Evolutionary conservation across 2,329 filamentous ascomycete species (phyloP), one percentile per base, ranked within the genome.

Genomic region (Arachnopeziza araneosa): DNA sequence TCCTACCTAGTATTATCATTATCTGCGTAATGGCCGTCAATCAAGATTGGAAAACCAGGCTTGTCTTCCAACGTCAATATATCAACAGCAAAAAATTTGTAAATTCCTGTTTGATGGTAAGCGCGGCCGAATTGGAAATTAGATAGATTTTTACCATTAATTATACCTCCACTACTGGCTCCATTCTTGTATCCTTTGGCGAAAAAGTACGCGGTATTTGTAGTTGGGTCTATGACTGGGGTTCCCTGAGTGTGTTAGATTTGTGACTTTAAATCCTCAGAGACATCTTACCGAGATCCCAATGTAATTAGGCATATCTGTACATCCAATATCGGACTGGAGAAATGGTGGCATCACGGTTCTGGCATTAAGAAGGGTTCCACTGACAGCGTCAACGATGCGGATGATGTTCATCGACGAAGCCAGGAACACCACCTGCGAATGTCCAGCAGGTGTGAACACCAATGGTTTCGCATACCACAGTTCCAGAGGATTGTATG

Each of bases 401-500:
- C 75, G 72, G 56, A 78, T 69, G 30, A 70, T 70, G 56, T 77
- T 77, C 67, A 73, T 71, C 6, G 72, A 70, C 10, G 74, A 77
- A 14, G 74, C 75, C 9, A 73, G 64, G 60, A 77, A 75, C 49
- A 77, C 67, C 12, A 75, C 55, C 53, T 78, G 75, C 7, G 69
- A 63, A 23, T 60, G 59, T 21, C 72, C 73, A 14, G 68, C 64
- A 7, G 77, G 77, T 1, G 77, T 79, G 57, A 76, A 78, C 0
- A 77, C 70, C 10, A 79, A 65, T 7, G 77, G 77, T 62, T 77
- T 77, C 49, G 77, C 76, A 60, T 73, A 75, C 62, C 77, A 78
- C 62, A 61, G 63, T 63, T 72, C 72, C 21, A 70, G 64, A 24
- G 57, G 62, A 21, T 64, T 65, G 60, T 70, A 72, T n/a, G 62